These are phyloP conservation scores for Penicillium sp. DNA, from an alignment of 2,329 filamentous ascomycete genomes.

Conservation along the genomic window DNA sequence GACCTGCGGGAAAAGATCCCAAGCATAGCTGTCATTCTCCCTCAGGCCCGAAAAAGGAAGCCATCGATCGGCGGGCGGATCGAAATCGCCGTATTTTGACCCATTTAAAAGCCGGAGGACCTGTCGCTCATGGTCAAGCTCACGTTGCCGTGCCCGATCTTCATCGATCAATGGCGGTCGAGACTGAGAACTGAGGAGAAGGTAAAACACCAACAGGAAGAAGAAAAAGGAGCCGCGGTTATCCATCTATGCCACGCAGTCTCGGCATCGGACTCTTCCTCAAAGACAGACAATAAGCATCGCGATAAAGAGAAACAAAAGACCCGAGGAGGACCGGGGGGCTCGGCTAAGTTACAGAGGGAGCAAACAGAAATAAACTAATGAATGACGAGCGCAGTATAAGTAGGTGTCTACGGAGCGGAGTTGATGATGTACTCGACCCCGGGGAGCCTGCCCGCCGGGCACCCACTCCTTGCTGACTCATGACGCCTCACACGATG, in stretches of 20 bases:
- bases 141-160: constrained; percentile 48
- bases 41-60: constrained; percentile 78
- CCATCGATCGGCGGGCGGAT: constrained; percentile 48
- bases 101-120: constrained; percentile 52
- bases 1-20: constrained; percentile 70
- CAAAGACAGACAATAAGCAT: constrained; percentile 28
- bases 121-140: constrained; percentile 52
- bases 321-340: neutral
- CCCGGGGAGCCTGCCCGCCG: constrained; percentile 14
- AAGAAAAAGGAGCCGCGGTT: constrained; percentile 51
- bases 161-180: constrained; percentile 43
- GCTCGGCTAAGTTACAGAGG: constrained; percentile 8
- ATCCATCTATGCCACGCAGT: constrained; percentile 43
- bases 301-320: constrained; percentile 16
- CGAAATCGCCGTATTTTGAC: constrained; percentile 55
- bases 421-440: constrained; percentile 30
- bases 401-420: constrained; percentile 5
- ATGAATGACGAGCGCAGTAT: constrained; percentile 28
- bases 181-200: constrained; percentile 53
- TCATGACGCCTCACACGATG: constrained; percentile 14
- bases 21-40: constrained; percentile 71
- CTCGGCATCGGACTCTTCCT: constrained; percentile 28
- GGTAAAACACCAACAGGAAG: constrained; percentile 54
- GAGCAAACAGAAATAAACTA: constrained; percentile 5
- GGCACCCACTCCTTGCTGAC: constrained; percentile 24